These are phyloP conservation scores for Malus fusca DNA, from an alignment of 306 rosid genomes.

Conservation along the genomic window DNA sequence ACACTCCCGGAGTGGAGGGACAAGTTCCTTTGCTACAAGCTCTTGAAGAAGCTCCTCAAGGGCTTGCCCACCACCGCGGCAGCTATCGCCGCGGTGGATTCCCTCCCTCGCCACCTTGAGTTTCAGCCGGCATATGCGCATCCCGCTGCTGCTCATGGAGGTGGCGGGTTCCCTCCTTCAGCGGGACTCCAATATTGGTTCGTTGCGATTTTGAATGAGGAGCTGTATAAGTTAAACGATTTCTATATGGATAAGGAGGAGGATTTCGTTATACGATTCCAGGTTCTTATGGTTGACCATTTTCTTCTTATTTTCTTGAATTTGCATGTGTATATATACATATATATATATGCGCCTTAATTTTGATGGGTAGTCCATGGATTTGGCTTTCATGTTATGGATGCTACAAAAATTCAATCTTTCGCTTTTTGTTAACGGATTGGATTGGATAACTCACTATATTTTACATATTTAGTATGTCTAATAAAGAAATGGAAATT, in stretches of 20 bases:
- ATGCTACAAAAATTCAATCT: neutral
- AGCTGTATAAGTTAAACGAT: constrained; percentile 81
- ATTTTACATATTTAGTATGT: too few relatives aligned
- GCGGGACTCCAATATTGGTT: constrained; percentile 69
- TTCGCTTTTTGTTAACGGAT: neutral
- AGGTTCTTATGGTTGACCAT: constrained; percentile 42
- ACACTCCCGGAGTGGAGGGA: constrained; percentile 98
- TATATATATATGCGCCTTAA: neutral
- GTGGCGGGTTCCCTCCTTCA: neutral
- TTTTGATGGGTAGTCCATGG: neutral
- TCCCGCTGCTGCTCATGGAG: neutral
- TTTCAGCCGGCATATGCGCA: constrained; percentile 8
- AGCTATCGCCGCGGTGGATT: neutral
- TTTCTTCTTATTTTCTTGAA: neutral
- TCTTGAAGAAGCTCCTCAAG: constrained; percentile 75
- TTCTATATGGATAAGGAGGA: constrained; percentile 87
- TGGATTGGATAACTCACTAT: too few relatives aligned
- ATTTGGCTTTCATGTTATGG: neutral
- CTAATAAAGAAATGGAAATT: too few relatives aligned
- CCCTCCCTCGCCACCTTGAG: constrained; percentile 8
- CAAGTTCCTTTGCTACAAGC: constrained; percentile 88
- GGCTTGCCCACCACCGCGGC: constrained; percentile 17
- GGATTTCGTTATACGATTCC: constrained; percentile 82
- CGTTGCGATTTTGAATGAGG: constrained; percentile 58
- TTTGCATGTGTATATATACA: neutral